Evolutionary conservation across 192 early-diverging fungal genomes (phyloP).

Genomic region (Gigaspora rosea): DNA sequence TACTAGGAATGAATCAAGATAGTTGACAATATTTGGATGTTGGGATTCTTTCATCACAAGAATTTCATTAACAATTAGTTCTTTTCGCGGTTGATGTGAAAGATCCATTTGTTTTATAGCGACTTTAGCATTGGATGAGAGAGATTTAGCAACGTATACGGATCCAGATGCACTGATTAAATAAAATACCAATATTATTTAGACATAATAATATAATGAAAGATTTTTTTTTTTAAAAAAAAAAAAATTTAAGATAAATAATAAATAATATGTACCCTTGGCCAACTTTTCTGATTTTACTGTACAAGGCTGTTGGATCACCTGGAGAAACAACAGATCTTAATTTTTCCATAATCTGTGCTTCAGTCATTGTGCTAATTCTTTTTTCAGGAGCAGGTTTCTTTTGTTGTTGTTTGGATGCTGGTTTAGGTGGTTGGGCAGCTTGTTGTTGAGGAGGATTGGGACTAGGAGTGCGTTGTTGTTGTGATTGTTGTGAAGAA

Average conservation of each 20-base stretch:
- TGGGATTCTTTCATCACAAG: conserved; percentile 90
- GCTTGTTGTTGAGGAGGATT: conserved; percentile 27
- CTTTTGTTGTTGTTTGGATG: conserved; percentile 39
- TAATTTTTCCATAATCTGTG: conserved; percentile 93
- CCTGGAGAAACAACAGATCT: conserved; percentile 85
- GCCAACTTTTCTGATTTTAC: conserved; percentile 94
- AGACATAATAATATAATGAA: background rate
- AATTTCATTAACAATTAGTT: conserved; percentile 92
- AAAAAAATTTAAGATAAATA: background rate
- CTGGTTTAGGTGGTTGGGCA: conserved; percentile 32
- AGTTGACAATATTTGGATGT: conserved; percentile 98
- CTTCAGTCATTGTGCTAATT: conserved; percentile 85
- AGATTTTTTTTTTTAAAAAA: background rate
- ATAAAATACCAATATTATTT: background rate
- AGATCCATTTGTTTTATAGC: conserved; percentile 97
- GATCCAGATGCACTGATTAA: conserved; percentile 83
- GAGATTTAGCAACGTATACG: conserved; percentile 90
- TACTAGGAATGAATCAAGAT: conserved; percentile 87
- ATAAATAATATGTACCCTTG: conserved; percentile 70
- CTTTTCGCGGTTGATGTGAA: conserved; percentile 82
- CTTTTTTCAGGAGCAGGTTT: conserved; percentile 67
- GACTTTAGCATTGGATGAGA: conserved; percentile 72
- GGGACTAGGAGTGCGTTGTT: conserved; percentile 36
- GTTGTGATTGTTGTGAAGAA: conserved; percentile 32
- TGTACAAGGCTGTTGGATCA: conserved; percentile 89